Conservation (phyloP, 202 grass and related monocot species). For the Carex arenaria region DNA sequence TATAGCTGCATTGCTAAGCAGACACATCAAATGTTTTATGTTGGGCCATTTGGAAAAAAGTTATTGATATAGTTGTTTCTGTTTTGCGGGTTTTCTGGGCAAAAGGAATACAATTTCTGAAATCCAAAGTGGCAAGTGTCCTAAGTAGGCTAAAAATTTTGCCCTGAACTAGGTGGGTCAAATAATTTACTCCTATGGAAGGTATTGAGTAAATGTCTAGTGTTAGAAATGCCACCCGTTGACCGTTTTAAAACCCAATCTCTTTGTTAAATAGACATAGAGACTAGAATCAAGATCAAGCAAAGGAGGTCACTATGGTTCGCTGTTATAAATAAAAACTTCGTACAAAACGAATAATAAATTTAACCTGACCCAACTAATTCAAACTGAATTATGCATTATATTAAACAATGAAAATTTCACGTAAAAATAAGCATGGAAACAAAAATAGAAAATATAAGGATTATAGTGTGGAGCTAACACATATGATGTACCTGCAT, state of each 20-base stretch:
- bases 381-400: neutral
- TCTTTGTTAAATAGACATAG: neutral
- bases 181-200: neutral
- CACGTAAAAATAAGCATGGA: neutral
- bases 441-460: neutral
- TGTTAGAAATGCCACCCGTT: neutral
- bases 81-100: neutral
- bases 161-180: neutral
- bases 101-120: neutral
- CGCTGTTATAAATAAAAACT: neutral
- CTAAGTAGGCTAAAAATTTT: neutral
- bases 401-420: neutral
- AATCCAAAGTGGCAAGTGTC: neutral
- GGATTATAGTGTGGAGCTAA: neutral
- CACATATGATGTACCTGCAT: constrained; percentile 36
- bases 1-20: neutral
- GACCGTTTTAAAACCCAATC: neutral
- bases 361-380: neutral
- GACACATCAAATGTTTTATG: neutral
- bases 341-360: neutral
- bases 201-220: neutral
- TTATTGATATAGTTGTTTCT: neutral
- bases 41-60: neutral
- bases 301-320: neutral
- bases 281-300: neutral